Percentiles rank a stretch among this genome's conserved stretches.
Evolutionary conservation across 345 rosid species (phyloP).

Genomic region (Combretum micranthum): DNA sequence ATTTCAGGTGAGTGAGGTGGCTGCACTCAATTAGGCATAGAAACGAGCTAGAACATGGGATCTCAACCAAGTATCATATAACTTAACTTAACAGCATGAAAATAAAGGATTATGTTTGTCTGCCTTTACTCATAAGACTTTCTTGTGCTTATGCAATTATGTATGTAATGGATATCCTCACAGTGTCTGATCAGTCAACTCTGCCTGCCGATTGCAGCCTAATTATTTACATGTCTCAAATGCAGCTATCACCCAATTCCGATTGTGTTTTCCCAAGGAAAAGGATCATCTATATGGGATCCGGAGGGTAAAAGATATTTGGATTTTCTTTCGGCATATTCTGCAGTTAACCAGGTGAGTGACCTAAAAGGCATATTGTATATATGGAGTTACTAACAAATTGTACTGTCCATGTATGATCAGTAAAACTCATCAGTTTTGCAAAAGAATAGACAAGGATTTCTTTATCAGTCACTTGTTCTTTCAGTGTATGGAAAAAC

Average conservation of each 20-base stretch:
- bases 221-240: conserved; percentile 12
- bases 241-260: conserved; percentile 96
- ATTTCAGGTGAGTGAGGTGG: too few relatives aligned
- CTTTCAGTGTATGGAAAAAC: too few relatives aligned
- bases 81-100: too few relatives aligned
- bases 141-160: background rate
- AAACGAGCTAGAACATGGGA: too few relatives aligned
- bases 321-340: conserved; percentile 91
- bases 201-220: background rate
- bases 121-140: too few relatives aligned
- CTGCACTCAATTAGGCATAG: too few relatives aligned
- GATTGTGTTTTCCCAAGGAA: conserved; percentile 85
- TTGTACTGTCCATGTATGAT: background rate
- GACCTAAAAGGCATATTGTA: background rate
- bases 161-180: background rate
- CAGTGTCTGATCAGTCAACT: background rate
- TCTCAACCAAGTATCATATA: too few relatives aligned
- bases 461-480: too few relatives aligned
- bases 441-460: too few relatives aligned
- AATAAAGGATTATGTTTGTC: too few relatives aligned
- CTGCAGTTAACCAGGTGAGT: conserved; percentile 86
- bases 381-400: background rate
- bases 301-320: conserved; percentile 91
- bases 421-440: too few relatives aligned
- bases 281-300: conserved; percentile 77